phyloP scores from a whole-genome alignment of 108 stramenopile species.

The Stephanodiscus minutulus region DNA sequence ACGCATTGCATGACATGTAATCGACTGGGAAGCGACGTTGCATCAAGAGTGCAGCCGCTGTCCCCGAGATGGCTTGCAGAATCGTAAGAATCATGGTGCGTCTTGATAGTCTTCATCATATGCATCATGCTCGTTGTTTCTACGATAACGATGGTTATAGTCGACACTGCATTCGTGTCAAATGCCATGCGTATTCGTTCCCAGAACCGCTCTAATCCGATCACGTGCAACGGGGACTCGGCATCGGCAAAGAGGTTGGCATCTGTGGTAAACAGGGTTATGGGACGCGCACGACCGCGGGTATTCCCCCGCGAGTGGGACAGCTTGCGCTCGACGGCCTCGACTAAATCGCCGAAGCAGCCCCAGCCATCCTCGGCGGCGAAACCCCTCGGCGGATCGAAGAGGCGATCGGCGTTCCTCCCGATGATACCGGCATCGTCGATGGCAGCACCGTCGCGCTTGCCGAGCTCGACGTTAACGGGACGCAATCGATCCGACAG shows the following conservation, averaged over 20 bases:
- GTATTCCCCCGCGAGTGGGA: neutral
- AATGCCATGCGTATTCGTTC: constrained; percentile 25
- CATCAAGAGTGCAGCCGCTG: neutral
- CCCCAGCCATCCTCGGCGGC: constrained; percentile 34
- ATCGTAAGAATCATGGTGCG: constrained; percentile 1
- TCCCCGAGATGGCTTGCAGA: neutral
- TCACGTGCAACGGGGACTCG: constrained; percentile 13
- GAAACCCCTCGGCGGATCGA: constrained; percentile 15
- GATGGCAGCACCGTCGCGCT: neutral
- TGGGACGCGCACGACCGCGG: constrained; percentile 3
- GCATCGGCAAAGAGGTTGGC: constrained; percentile 45
- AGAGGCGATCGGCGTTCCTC: neutral
- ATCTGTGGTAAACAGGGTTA: constrained; percentile 55
- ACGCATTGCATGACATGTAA: constrained; percentile 35
- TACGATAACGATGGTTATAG: constrained; percentile 29
- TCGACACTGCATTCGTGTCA: constrained; percentile 15
- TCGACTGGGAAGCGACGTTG: constrained; percentile 18
- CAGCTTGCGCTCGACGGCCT: constrained; percentile 17
- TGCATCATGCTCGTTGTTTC: constrained; percentile 27
- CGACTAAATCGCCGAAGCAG: constrained; percentile 46
- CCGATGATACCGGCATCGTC: neutral
- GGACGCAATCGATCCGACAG: constrained; percentile 28
- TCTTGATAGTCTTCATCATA: constrained; percentile 16
- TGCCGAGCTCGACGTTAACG: constrained; percentile 19
- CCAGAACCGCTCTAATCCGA: constrained; percentile 36